Evolutionary conservation across 2,329 filamentous ascomycete genomes (phyloP).

Genomic region (Gaeumannomyces tritici): DNA sequence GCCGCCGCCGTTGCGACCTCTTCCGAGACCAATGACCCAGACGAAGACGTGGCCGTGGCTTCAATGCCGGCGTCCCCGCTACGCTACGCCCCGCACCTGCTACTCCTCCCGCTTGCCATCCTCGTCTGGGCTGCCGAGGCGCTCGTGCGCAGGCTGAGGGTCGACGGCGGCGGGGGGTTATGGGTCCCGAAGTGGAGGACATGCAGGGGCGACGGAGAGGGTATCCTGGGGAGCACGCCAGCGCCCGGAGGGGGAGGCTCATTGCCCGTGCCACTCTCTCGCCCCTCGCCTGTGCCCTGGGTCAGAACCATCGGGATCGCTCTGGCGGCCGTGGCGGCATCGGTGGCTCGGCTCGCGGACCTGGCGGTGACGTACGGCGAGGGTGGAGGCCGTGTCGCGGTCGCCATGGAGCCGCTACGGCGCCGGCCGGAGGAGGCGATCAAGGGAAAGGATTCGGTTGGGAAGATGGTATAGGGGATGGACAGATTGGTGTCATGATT

Average conservation of each 20-base stretch:
- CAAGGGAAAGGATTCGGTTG: background rate
- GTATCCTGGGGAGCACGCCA: background rate
- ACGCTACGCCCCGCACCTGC: background rate
- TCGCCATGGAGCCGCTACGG: background rate
- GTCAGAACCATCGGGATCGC: background rate
- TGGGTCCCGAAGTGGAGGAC: background rate
- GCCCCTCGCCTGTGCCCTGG: too few relatives aligned
- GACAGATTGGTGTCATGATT: background rate
- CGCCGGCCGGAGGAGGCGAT: background rate
- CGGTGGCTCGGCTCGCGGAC: background rate
- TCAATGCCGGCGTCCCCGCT: too few relatives aligned
- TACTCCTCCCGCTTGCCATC: background rate
- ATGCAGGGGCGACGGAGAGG: background rate
- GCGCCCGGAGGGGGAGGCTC: background rate
- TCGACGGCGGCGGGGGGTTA: background rate
- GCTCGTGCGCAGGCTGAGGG: background rate
- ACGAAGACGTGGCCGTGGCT: too few relatives aligned
- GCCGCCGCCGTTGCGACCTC: too few relatives aligned
- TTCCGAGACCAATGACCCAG: too few relatives aligned
- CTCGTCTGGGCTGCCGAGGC: background rate
- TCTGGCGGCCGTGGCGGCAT: background rate
- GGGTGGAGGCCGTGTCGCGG: background rate
- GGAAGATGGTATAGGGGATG: background rate
- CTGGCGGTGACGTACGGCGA: background rate
- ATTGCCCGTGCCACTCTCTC: too few relatives aligned